Base-by-base conservation (phyloP, 768 basidiomycete species). In the Holtermannia corniformis region DNA sequence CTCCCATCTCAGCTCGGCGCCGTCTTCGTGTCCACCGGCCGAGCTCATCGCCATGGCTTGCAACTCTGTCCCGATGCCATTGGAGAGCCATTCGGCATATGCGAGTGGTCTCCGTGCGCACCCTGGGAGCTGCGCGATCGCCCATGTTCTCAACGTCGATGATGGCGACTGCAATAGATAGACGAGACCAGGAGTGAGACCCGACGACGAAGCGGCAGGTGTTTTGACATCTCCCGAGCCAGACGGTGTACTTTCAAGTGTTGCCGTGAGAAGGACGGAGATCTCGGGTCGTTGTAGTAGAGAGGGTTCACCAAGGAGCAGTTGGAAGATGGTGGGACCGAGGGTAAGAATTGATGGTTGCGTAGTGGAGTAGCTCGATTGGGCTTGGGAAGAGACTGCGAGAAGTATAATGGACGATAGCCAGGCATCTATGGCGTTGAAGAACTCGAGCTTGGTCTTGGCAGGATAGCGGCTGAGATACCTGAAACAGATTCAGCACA, bases 391-490 rank as follows among this genome's bases (percentile, higher is more conserved):
- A 22, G 74, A 57, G 41, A 86, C 63, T 41, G 77, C 75, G n/a
- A 76, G 71, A 10, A 82, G 63, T 3, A 85, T 77, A 22, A 78
- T 64, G 10, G 69, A 56, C 2, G 80, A 70, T 62, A 89, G 84
- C 82, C 85, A 90, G 27, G 73, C 69, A 51, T 84, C 81, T 44
- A 88, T 81, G 21, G 70, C 78, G 16, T 59, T 57, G 64, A 82
- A 85, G 68, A 92, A 91, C 28, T 69, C 71, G 19, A 73, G 68
- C 47, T 85, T 65, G 32, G 79, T 71, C 19, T 75, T 65, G 1
- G 76, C 74, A 1, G 75, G 61, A 67, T 84, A 89, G 2, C 81
- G 81, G 13, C 80, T 82, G 60, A 91, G 82, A 69, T 85, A 91
- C 51, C 87, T 91, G 27, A 56, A 24, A 52, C 32, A 47, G 32